Evolutionary conservation across 2,329 filamentous ascomycete species (phyloP), one percentile per base, ranked within the genome.

Genomic region (Cercospora sojina): DNA sequence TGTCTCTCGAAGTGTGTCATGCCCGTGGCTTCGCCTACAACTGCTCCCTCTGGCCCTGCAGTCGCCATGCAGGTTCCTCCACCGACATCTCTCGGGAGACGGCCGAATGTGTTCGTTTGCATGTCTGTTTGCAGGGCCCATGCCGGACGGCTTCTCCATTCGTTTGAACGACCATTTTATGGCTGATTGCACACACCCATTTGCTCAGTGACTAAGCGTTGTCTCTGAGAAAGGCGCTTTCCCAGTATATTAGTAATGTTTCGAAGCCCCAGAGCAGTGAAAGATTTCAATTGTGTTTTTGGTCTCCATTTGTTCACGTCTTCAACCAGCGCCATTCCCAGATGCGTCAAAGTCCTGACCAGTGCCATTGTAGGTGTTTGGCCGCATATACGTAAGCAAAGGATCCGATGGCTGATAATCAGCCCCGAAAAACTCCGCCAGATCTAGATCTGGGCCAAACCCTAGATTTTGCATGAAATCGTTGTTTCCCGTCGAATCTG

Each of bases 391-490:
- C 5, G 77, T 73, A 51, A 80, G 73, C 29, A 79, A 65, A 12
- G 80, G 77, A 69, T 80, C 78, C 20, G 78, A 79, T 29, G 80
- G 78, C 66, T 80, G 79, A 64, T 81, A 81, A 32, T 80, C 79
- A 3, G 76, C 67, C 2, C 77, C 76, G 51, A 81, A 76, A 65
- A 86, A 81, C 69, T 87, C 86, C 0, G 83, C 81, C 59, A 89
- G 79, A 65, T 87, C 86, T 35, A 85, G 84, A 27, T 87, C 87
- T 0, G 87, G 87, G 1, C 84, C 86, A 74, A 89, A 88, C 0
- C 88, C 88, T 20, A 90, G 79, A 70, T 90, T 90, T 53, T 86
- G 83, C 87, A 90, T 88, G 71, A 90, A 89, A 68, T 88, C 85
- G 1, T 85, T 82, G 69, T 88, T 86, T 12, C 83, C 81, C 27